These are phyloP conservation scores for Dichotomocladium elegans DNA, from an alignment of 371 early-diverging fungal genomes.

Conservation along the genomic window DNA sequence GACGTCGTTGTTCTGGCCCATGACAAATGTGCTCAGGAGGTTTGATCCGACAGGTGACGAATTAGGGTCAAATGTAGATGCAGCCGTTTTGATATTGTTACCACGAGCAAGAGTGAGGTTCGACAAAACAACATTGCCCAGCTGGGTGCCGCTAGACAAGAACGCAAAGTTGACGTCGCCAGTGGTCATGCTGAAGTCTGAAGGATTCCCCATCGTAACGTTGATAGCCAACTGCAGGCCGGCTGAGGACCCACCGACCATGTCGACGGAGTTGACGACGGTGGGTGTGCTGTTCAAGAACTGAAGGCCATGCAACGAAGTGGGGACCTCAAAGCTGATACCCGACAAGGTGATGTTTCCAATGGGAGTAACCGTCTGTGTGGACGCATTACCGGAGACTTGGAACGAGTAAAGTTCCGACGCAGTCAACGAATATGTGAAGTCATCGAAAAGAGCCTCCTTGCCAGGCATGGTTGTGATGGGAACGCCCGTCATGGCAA, in stretches of 20 bases:
- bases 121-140: constrained; percentile 47
- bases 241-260: constrained; percentile 48
- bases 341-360: constrained; percentile 50
- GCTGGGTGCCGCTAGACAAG: constrained; percentile 25
- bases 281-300: constrained; percentile 53
- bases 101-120: constrained; percentile 45
- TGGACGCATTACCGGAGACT: constrained; percentile 43
- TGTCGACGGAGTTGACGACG: constrained; percentile 46
- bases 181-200: constrained; percentile 48
- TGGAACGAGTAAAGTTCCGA: constrained; percentile 38
- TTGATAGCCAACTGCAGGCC: constrained; percentile 46
- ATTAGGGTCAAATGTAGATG: constrained; percentile 44
- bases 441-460: constrained; percentile 42
- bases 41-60: constrained; percentile 41
- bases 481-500: constrained; percentile 38
- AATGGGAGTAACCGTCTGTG: constrained; percentile 50
- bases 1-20: constrained; percentile 45
- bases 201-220: constrained; percentile 55
- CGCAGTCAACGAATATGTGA: constrained; percentile 42
- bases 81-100: constrained; percentile 34
- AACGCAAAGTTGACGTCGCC: constrained; percentile 46
- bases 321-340: constrained; percentile 51
- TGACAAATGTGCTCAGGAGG: constrained; percentile 47
- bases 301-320: constrained; percentile 52
- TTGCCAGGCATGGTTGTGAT: constrained; percentile 30